These are phyloP conservation scores for Tuber calosporum DNA, from an alignment of 495 filamentous ascomycete species.

Conservation along the genomic window DNA sequence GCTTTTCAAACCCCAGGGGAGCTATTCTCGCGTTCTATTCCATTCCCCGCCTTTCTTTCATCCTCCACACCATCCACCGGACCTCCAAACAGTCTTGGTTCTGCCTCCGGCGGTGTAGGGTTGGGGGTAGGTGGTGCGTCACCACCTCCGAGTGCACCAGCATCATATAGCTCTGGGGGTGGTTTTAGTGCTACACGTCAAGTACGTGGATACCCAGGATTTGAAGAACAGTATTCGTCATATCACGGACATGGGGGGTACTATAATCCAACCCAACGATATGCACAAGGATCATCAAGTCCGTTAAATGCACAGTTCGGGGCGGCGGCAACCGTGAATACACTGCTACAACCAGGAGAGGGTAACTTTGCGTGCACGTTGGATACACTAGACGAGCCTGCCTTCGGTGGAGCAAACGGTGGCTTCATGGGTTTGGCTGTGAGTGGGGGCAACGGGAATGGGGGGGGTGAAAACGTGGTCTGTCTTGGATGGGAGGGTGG, in stretches of 20 bases:
- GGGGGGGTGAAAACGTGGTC: conserved; percentile 39
- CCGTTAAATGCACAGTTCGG: conserved; percentile 22
- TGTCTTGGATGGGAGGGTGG: conserved; percentile 41
- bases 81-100: conserved; percentile 38
- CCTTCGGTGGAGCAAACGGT: conserved; percentile 15
- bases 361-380: conserved; percentile 38
- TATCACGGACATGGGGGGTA: conserved; percentile 26
- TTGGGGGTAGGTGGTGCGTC: conserved; percentile 33
- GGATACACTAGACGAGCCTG: conserved; percentile 38
- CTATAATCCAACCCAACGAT: conserved; percentile 35
- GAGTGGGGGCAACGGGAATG: conserved; percentile 21
- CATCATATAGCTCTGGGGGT: conserved; percentile 41
- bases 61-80: conserved; percentile 37
- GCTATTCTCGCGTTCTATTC: conserved; percentile 38
- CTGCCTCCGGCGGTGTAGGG: conserved; percentile 36
- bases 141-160: conserved; percentile 39
- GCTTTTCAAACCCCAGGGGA: conserved; percentile 37
- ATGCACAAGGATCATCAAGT: conserved; percentile 31
- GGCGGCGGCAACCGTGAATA: conserved; percentile 11
- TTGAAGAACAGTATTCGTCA: conserved; percentile 38
- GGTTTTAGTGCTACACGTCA: conserved; percentile 30
- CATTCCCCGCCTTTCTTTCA: conserved; percentile 36
- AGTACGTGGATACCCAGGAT: conserved; percentile 39
- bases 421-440: conserved; percentile 20
- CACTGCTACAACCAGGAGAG: conserved; percentile 30